phyloP scores from a whole-genome alignment of 2,329 filamentous ascomycete genomes.

The Venturia oleaginea region DNA sequence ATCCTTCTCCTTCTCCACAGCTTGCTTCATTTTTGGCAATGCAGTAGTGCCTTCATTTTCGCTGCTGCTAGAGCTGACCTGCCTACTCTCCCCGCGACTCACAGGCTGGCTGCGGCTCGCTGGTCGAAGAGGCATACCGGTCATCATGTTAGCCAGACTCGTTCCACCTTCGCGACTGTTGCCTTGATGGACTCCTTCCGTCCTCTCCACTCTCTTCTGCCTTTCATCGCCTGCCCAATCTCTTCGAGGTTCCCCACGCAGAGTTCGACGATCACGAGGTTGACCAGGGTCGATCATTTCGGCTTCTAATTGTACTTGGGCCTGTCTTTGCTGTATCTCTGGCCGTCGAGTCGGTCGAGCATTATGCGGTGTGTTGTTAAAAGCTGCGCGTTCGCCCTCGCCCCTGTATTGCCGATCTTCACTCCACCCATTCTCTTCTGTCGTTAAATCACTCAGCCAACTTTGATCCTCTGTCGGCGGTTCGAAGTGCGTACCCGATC shows the following conservation, averaged over 20 bases:
- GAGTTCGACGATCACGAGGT: background rate
- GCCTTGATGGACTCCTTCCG: background rate
- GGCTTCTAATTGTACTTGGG: constrained; percentile 4
- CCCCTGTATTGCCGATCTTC: background rate
- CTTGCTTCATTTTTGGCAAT: constrained; percentile 7
- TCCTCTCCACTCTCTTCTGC: constrained; percentile 8
- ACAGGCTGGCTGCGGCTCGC: background rate
- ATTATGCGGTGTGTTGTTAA: constrained; percentile 1
- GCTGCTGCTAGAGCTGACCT: constrained; percentile 5
- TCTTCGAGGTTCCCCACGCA: constrained; percentile 1
- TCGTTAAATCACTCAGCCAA: constrained; percentile 3
- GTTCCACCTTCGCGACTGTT: constrained; percentile 2
- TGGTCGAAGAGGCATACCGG: constrained; percentile 2
- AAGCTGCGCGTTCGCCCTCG: background rate
- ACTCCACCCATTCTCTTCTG: background rate
- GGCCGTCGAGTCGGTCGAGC: constrained; percentile 2
- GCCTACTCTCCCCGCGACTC: constrained; percentile 3
- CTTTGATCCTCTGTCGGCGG: constrained; percentile 5
- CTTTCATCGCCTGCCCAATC: constrained; percentile 11
- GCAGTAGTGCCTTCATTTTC: constrained; percentile 12
- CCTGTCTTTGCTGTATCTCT: constrained; percentile 7
- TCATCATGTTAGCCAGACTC: background rate
- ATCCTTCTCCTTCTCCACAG: constrained; percentile 6
- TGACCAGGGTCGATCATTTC: constrained; percentile 9
- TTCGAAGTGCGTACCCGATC: background rate